Conservation (phyloP, 2,329 filamentous ascomycete species). For the Coniochaeta sp. region DNA sequence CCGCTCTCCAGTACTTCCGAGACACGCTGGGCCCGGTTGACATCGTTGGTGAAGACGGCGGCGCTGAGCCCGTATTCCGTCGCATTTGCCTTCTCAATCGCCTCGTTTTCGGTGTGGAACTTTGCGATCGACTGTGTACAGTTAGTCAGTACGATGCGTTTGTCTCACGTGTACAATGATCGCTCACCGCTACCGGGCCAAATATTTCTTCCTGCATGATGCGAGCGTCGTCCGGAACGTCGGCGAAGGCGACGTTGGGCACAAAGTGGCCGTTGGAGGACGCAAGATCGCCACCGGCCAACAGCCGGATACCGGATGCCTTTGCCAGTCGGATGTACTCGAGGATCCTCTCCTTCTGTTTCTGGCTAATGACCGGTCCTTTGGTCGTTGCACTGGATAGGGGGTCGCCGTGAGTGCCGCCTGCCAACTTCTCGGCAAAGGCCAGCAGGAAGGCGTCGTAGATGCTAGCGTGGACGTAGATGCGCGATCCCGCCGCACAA, state of each 20-base stretch:
- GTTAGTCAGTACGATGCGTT: too few relatives aligned
- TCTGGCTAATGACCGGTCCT: too few relatives aligned
- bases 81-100: not conserved
- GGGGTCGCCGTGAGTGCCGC: too few relatives aligned
- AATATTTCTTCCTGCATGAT: not conserved
- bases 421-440: too few relatives aligned
- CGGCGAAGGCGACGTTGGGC: too few relatives aligned
- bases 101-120: not conserved
- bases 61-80: conserved; percentile 1
- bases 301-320: too few relatives aligned
- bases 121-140: not conserved
- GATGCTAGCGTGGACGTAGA: not conserved
- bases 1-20: conserved; percentile 4
- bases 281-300: too few relatives aligned
- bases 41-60: conserved; percentile 4
- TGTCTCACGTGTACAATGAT: too few relatives aligned
- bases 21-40: conserved; percentile 3
- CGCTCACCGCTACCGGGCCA: not conserved
- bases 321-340: too few relatives aligned
- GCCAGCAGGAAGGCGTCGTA: not conserved
- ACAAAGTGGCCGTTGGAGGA: too few relatives aligned
- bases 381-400: too few relatives aligned
- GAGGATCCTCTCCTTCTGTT: too few relatives aligned
- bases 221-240: not conserved
- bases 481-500: not conserved